Conservation (phyloP, 352 stramenopile species). For the Globisporangium canariense region DNA sequence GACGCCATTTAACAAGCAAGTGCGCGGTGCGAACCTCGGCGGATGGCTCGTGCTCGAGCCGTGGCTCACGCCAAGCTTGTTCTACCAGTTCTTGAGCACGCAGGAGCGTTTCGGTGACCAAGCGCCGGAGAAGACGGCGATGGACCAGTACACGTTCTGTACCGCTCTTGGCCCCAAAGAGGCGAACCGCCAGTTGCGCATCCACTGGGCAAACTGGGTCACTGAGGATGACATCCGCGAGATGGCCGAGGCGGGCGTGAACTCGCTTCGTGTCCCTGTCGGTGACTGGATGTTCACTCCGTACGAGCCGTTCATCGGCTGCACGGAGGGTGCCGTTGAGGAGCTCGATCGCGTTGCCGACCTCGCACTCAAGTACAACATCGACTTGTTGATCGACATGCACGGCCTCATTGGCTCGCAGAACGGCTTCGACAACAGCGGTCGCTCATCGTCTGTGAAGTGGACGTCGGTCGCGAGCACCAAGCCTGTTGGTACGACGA, state of each 20-base stretch:
- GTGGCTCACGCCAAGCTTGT: constrained; percentile 94
- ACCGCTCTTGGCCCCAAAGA: constrained; percentile 83
- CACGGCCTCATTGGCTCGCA: constrained; percentile 91
- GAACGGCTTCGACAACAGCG: constrained; percentile 96
- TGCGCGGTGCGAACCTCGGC: constrained; percentile 92
- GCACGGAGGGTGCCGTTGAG: constrained; percentile 89
- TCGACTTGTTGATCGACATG: constrained; percentile 92
- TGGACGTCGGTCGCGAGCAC: constrained; percentile 85
- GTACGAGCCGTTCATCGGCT: constrained; percentile 92
- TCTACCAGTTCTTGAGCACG: constrained; percentile 94
- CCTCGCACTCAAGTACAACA: constrained; percentile 78
- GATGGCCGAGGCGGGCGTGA: constrained; percentile 72
- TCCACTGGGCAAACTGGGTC: constrained; percentile 94
- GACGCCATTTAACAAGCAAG: constrained; percentile 74
- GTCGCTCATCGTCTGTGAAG: constrained; percentile 81
- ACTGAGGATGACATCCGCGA: constrained; percentile 90
- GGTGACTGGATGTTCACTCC: constrained; percentile 95
- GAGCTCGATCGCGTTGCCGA: constrained; percentile 89
- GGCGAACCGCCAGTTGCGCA: constrained; percentile 91
- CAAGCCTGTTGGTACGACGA: constrained; percentile 74
- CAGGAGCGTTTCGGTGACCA: constrained; percentile 69
- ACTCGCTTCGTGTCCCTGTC: constrained; percentile 87
- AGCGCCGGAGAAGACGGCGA: constrained; percentile 79
- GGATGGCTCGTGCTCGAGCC: constrained; percentile 95
- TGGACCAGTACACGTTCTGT: constrained; percentile 93